Evolutionary conservation across 2,329 filamentous ascomycete genomes (phyloP).

Genomic region (Juglanconis sp.): DNA sequence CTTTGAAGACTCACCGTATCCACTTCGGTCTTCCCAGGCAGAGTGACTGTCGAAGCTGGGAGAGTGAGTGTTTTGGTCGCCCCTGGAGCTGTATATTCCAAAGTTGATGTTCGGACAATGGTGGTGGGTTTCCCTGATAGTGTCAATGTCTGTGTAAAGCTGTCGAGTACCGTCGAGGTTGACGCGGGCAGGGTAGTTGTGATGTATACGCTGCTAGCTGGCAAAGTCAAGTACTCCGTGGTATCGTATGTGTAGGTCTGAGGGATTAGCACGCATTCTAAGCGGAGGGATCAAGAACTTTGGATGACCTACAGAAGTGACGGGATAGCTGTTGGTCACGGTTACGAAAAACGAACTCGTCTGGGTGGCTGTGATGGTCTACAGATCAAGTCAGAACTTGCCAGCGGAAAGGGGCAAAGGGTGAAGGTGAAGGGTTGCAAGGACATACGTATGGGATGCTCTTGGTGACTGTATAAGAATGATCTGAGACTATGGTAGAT

Average conservation of each 20-base stretch:
- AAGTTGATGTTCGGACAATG: background rate
- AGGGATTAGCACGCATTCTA: background rate
- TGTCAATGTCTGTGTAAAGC: background rate
- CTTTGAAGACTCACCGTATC: background rate
- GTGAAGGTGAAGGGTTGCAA: background rate
- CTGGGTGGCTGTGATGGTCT: background rate
- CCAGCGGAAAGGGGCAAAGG: background rate
- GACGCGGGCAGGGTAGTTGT: slow-evolving; percentile 18
- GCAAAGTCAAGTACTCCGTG: slow-evolving; percentile 2
- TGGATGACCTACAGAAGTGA: background rate
- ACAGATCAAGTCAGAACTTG: background rate
- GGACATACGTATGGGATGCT: background rate
- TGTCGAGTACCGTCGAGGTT: slow-evolving; percentile 19
- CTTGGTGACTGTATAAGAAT: background rate
- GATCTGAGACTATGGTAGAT: background rate
- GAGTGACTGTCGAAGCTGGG: slow-evolving; percentile 13
- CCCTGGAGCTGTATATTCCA: slow-evolving; percentile 13
- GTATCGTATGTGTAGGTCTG: slow-evolving; percentile 4
- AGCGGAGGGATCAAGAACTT: background rate
- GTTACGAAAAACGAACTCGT: background rate
- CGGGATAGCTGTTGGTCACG: background rate
- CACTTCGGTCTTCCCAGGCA: slow-evolving; percentile 8
- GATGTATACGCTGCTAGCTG: background rate
- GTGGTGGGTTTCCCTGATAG: background rate
- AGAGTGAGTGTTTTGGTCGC: slow-evolving; percentile 4